These are phyloP conservation scores for Backusella sp. DNA, from an alignment of 192 early-diverging fungal species.

Conservation along the genomic window DNA sequence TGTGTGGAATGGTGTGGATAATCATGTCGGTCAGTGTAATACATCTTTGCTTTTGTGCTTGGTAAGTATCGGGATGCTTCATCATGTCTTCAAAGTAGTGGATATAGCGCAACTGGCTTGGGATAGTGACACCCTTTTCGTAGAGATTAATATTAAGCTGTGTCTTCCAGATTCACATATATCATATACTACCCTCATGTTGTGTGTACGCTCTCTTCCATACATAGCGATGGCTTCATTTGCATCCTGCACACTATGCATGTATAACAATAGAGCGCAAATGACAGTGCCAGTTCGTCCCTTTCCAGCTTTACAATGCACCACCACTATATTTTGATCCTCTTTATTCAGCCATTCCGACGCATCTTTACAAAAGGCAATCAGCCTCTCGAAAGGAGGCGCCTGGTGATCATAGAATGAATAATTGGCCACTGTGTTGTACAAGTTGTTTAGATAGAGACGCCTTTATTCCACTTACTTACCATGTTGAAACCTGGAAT, in stretches of 20 bases:
- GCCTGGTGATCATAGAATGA: slow-evolving; percentile 58
- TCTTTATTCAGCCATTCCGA: slow-evolving; percentile 42
- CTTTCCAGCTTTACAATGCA: slow-evolving; percentile 70
- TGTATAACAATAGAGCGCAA: slow-evolving; percentile 44
- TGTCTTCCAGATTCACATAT: neutral
- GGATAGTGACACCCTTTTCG: slow-evolving; percentile 53
- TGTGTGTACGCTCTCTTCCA: slow-evolving; percentile 41
- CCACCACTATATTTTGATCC: slow-evolving; percentile 45
- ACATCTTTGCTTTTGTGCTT: slow-evolving; percentile 3
- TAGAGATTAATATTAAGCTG: neutral
- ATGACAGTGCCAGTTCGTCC: slow-evolving; percentile 62
- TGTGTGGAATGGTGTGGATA: slow-evolving; percentile 13
- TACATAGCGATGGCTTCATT: slow-evolving; percentile 46
- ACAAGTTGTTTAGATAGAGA: too few relatives aligned
- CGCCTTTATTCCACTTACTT: neutral
- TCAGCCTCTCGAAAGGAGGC: slow-evolving; percentile 47
- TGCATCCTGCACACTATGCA: slow-evolving; percentile 28
- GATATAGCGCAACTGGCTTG: slow-evolving; percentile 57
- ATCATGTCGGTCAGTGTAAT: slow-evolving; percentile 29
- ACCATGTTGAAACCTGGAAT: slow-evolving; percentile 39
- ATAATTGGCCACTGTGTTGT: slow-evolving; percentile 38
- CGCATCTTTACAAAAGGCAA: slow-evolving; percentile 51
- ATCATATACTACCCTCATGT: slow-evolving; percentile 38
- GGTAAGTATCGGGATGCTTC: slow-evolving; percentile 22
- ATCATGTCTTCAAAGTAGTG: slow-evolving; percentile 46